Percentiles rank a stretch among this genome's conserved stretches.
These are phyloP conservation scores for Carnegiea gigantea DNA, from an alignment of 179 eudicot species.

Conservation along the genomic window DNA sequence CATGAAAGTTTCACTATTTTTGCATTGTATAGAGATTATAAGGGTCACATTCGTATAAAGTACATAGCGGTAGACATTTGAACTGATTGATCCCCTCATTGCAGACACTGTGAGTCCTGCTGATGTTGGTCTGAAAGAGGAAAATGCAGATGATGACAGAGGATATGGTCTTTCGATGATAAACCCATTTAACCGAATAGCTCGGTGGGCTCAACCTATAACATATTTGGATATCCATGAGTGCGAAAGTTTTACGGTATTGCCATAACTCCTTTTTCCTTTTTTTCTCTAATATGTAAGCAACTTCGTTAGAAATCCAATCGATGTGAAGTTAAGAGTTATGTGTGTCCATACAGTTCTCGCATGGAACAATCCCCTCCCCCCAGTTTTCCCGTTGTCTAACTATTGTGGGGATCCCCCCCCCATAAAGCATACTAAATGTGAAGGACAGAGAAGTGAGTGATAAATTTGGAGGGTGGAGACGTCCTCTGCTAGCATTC, in stretches of 20 bases:
- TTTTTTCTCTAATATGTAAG: constrained; percentile 7
- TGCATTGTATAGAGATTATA: neutral
- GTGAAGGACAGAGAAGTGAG: too few relatives aligned
- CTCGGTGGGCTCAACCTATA: constrained; percentile 92
- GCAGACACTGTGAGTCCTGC: constrained; percentile 68
- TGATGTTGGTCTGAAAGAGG: constrained; percentile 80
- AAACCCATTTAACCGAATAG: constrained; percentile 55
- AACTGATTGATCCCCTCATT: constrained; percentile 18
- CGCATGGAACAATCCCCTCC: too few relatives aligned
- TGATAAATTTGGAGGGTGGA: too few relatives aligned
- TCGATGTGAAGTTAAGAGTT: neutral
- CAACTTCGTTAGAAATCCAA: constrained; percentile 1
- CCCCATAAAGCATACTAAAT: too few relatives aligned
- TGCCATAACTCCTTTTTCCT: neutral
- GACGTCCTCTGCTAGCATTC: too few relatives aligned
- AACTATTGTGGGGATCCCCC: too few relatives aligned
- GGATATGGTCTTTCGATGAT: constrained; percentile 76
- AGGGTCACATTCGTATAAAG: neutral
- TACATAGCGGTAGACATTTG: neutral
- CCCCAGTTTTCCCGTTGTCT: too few relatives aligned
- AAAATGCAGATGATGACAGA: constrained; percentile 67
- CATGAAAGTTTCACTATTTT: neutral
- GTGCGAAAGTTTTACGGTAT: constrained; percentile 71
- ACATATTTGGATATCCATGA: constrained; percentile 84
- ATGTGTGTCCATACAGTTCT: neutral